phyloP scores from a whole-genome alignment of 2,329 filamentous ascomycete species.

The Trichophyton schoenleinii region DNA sequence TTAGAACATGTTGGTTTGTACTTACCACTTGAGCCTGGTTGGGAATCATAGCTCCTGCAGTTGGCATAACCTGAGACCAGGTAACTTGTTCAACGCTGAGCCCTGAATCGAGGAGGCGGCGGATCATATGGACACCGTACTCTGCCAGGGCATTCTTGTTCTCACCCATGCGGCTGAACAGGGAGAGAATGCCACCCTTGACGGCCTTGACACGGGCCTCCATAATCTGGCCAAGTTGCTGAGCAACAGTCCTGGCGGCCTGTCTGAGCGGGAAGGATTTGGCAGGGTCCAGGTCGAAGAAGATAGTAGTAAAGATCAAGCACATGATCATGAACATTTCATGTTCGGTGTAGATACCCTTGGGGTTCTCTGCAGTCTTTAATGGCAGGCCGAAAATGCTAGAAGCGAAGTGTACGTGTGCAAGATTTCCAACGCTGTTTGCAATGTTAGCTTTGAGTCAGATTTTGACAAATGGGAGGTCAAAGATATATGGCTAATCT shows the following conservation, averaged over 20 bases:
- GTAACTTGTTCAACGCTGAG: conserved; percentile 53
- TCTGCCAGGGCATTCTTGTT: conserved; percentile 46
- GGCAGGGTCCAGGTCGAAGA: conserved; percentile 38
- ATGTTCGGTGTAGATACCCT: conserved; percentile 36
- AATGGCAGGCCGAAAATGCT: conserved; percentile 18
- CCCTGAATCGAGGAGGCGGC: conserved; percentile 51
- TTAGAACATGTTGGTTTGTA: conserved; percentile 33
- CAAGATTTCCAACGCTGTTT: conserved; percentile 17
- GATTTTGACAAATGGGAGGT: not conserved
- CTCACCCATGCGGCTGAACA: conserved; percentile 36
- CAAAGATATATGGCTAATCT: conserved; percentile 13
- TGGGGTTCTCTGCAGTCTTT: conserved; percentile 18
- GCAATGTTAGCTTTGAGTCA: not conserved
- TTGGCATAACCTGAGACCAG: conserved; percentile 58
- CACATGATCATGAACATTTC: conserved; percentile 41
- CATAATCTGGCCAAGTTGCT: conserved; percentile 28
- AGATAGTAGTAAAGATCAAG: conserved; percentile 36
- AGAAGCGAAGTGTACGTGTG: conserved; percentile 18
- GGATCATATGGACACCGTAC: conserved; percentile 55
- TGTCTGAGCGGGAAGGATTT: conserved; percentile 37
- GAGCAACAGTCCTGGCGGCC: conserved; percentile 30
- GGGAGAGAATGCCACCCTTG: conserved; percentile 38
- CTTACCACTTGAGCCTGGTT: conserved; percentile 39
- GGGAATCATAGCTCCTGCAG: conserved; percentile 53
- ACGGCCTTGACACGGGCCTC: conserved; percentile 32